Percentiles rank a stretch among this genome's conserved stretches.
Evolutionary conservation across 192 early-diverging fungal genomes (phyloP).

Genomic region (Fimicolochytrium jonesii): DNA sequence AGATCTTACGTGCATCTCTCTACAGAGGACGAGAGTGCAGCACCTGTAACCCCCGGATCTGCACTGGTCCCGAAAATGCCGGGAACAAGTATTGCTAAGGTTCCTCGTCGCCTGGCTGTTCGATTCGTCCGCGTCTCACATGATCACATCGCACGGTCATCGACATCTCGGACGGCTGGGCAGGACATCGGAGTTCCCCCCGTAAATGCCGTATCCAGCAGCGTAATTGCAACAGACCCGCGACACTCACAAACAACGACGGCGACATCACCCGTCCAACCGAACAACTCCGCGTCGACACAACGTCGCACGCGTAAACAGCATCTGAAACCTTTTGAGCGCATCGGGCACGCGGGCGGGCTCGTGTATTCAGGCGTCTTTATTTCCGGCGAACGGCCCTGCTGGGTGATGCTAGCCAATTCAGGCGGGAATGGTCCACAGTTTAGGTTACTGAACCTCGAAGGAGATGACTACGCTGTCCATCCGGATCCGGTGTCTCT

Average conservation of each 20-base stretch:
- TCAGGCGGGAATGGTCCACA: constrained; percentile 20
- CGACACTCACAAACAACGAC: too few relatives aligned
- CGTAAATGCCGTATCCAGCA: too few relatives aligned
- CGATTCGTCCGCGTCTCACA: constrained; percentile 64
- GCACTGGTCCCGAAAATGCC: too few relatives aligned
- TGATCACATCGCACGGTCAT: constrained; percentile 57
- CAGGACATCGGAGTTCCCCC: constrained; percentile 45
- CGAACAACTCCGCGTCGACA: constrained; percentile 27
- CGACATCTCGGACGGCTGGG: constrained; percentile 29
- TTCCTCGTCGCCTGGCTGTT: constrained; percentile 54
- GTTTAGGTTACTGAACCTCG: constrained; percentile 15
- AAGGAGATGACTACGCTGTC: constrained; percentile 14
- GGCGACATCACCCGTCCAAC: constrained; percentile 3
- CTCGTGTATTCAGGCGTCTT: constrained; percentile 65
- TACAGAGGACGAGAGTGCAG: background rate
- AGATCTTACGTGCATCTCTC: constrained; percentile 52
- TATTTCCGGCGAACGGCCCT: constrained; percentile 63
- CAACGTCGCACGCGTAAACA: constrained; percentile 14
- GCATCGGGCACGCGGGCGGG: constrained; percentile 21
- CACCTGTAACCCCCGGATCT: background rate
- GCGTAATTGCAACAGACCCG: too few relatives aligned
- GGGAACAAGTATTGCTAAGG: too few relatives aligned
- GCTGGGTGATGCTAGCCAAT: constrained; percentile 62
- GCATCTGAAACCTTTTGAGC: constrained; percentile 35
- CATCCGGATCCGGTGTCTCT: too few relatives aligned